Conservation (phyloP, 1,284 basidiomycete species). For the Fomitopsis pinicola region DNA sequence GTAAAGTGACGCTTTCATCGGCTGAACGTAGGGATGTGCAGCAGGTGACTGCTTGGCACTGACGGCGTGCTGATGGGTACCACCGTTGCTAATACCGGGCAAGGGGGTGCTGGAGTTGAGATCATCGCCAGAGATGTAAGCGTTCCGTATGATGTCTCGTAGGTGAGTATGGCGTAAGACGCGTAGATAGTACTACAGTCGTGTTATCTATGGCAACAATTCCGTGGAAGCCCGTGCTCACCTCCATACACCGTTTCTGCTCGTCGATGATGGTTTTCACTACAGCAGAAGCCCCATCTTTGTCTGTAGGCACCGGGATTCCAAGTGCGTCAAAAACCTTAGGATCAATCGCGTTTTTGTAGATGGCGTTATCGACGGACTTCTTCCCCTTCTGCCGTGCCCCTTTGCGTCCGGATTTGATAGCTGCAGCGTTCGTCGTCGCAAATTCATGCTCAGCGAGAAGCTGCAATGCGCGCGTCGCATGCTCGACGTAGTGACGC, state of each 20-base stretch:
- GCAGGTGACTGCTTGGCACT: neutral
- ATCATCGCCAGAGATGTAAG: neutral
- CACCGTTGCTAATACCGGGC: neutral
- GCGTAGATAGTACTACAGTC: neutral
- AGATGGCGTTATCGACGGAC: neutral
- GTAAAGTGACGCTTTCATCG: conserved; percentile 29
- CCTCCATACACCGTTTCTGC: conserved; percentile 19
- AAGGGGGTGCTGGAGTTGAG: too few species aligned
- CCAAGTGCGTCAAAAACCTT: conserved; percentile 24
- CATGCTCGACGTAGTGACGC: neutral
- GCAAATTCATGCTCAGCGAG: neutral
- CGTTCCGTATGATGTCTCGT: neutral
- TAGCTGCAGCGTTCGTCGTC: too few species aligned
- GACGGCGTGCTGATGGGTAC: neutral
- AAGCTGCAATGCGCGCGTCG: neutral
- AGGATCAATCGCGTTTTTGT: conserved; percentile 12
- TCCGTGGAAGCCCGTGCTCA: neutral
- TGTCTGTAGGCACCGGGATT: conserved; percentile 17
- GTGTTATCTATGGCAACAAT: neutral
- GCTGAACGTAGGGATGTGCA: conserved; percentile 1
- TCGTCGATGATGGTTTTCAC: conserved; percentile 12
- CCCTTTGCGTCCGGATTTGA: neutral
- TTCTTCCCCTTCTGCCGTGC: neutral
- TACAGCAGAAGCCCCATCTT: conserved; percentile 15
- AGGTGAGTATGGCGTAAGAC: neutral